Evolutionary conservation across 306 rosid genomes (phyloP), one percentile per base, ranked within the genome.

Genomic region (Benincasa hispida): DNA sequence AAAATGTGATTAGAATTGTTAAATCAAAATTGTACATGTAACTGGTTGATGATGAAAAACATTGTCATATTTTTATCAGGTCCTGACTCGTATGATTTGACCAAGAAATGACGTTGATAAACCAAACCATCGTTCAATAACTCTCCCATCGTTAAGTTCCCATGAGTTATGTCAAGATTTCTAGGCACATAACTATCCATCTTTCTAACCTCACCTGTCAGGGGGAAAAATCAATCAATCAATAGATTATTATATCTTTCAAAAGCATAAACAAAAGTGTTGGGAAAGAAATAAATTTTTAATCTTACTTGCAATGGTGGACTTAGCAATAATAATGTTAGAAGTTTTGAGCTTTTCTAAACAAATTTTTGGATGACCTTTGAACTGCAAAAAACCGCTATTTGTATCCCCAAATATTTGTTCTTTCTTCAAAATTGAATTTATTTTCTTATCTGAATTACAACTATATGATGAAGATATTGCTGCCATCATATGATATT

Each of bases 11-110:
- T 11, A 41, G 8, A 41, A 41, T 11, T 41, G 13, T 41, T 7
- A 41, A 41, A 0, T 41, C 8, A 41, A 41, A 41, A 3, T 45
- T 17, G 21, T 27, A 82, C 86, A 78, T 75, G 83, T 27, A 84
- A 78, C 10, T 45, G 80, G 50, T 78, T 57, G 53, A 68, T 14
- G 8, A 84, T 18, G 47, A 79, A 61, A n/a, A 13, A 47, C 10
- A 69, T 53, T 12, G 79, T 27, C 24, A 59, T 72, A 12, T 75
- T 84, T 17, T 68, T 37, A 45, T 81, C 84, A 18, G 50, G 75
- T 1, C 80, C 82, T 15, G 76, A n/a, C 3, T 84, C 82, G 10
- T 78, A 77, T 10, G 82, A 74, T 77, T 58, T 75, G 19, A 80
- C 70, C 24, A 34, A 42, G 22, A 74, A 84, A 45, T 66, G 61